Evolutionary conservation across 2,329 filamentous ascomycete genomes (phyloP), one percentile per base, ranked within the genome.

Genomic region (Fusarium palustre): DNA sequence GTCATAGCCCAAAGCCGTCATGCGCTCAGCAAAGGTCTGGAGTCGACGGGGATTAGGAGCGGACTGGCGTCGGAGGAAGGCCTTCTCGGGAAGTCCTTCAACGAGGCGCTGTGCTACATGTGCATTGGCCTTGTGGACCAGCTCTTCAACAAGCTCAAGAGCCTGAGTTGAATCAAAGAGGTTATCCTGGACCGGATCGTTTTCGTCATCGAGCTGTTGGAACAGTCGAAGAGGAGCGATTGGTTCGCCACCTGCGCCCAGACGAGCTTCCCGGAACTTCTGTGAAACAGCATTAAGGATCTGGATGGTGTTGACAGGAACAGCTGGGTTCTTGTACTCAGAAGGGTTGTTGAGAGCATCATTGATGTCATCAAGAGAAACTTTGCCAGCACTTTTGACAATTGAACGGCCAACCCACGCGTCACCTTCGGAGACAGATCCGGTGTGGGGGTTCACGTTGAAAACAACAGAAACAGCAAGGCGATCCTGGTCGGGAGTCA

Each of bases 121-220:
- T 48, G 89, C 87, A 78, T 99, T 98, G 61, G 93, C 92, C 84
- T 97, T 97, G 85, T 97, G 92, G 82, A 93, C 91, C 55, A 99
- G 85, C 83, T 99, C 96, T 79, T 99, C 96, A 45, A 97, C 93
- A 68, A 98, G 88, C 81, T 98, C 95, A 68, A 97, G 93, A 4
- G 94, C 93, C 12, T 91, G 86, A 15, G 93, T 93, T 31, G 93
- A 95, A 79, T 97, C 91, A 76, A 98, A 99, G 69, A 99, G 92
- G 82, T 98, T 99, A 78, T 93, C 89, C 82, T 97, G 94, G 41
- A 98, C 94, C 4, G 95, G 96, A 55, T 97, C 93, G 79, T 98
- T 98, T 85, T 99, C 96, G 74, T 99, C 96, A 73, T 99, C 96
- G 41, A 98, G 87, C 81, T 97, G 94, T 80, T 97, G 94, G 66